Evolutionary conservation across 768 basidiomycete genomes (phyloP), one percentile per base, ranked within the genome.

Genomic region (Steccherinum ochraceum): DNA sequence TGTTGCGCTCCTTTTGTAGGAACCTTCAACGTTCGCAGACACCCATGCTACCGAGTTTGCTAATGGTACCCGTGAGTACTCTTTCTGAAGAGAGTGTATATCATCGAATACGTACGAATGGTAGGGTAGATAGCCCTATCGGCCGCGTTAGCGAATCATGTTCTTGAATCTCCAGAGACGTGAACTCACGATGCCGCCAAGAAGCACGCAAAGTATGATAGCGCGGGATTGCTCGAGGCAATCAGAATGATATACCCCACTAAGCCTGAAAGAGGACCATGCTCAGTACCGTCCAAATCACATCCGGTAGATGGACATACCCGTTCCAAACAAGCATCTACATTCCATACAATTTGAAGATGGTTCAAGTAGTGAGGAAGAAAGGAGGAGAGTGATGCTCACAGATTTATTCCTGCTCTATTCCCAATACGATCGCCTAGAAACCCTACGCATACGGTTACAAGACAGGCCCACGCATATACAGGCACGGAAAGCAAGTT

Each of bases 401-500:
- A 84, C 83, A 86, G 61, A 56, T 85, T 86, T 49, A 85, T 77
- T 54, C 76, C 69, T 40, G 70, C 79, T 19, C 84, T 72, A 41
- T 68, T 70, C n/a, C 78, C 78, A 21, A 75, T 65, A 5, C 76
- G 73, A 59, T 88, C 86, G 20, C 83, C 83, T 20, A 80, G 56
- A 52, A 82, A 72, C 16, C 86, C 86, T 43, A 86, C 68, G 25
- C 69, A 51, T 53, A 77, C 74, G 3, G 88, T 89, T 58, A 86
- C 68, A 30, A 86, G 63, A 57, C 85, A 85, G 18, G 82, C 80
- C 78, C 83, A 86, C 4, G 74, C 77, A 60, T 89, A 89, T 24
- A 89, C 83, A 1, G 88, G 87, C 3, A 89, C 86, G 0, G 84
- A 85, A 13, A 91, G 70, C 11, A 90, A 63, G 59, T 90, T 89